Conservation (phyloP, 305 asterid species). For the Solanum aculeatissimum region DNA sequence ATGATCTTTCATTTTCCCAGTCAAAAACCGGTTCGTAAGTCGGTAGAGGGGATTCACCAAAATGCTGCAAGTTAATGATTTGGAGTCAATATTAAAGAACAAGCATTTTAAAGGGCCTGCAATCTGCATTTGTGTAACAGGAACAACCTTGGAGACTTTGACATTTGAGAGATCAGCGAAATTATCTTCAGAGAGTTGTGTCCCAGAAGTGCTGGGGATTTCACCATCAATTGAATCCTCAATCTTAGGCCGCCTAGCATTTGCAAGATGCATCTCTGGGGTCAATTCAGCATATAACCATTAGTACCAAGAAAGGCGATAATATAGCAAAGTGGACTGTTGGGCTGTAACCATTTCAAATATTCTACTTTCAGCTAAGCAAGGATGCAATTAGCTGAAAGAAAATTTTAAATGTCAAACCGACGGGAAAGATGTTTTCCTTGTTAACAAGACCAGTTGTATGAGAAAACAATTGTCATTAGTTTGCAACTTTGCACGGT, state of each 20-base stretch:
- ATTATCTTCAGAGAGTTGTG: constrained; percentile 42
- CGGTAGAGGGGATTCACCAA: constrained; percentile 91
- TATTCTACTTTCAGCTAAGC: not conserved
- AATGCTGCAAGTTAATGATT: constrained; percentile 62
- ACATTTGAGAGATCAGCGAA: constrained; percentile 34
- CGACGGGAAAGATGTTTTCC: not conserved
- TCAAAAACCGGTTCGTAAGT: constrained; percentile 98
- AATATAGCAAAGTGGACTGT: not conserved
- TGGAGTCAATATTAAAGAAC: not conserved
- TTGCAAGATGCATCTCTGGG: constrained; percentile 78
- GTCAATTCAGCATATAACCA: constrained; percentile 12
- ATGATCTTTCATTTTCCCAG: constrained; percentile 92
- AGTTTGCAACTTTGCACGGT: not conserved
- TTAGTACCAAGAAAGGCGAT: not conserved
- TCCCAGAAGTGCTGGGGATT: constrained; percentile 71
- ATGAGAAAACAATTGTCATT: not conserved
- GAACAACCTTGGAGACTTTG: constrained; percentile 40
- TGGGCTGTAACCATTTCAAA: not conserved
- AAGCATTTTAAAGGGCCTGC: not conserved
- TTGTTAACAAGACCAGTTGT: not conserved
- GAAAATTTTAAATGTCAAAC: not conserved
- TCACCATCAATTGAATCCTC: constrained; percentile 69
- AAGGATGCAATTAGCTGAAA: not conserved
- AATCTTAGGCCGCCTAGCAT: constrained; percentile 57
- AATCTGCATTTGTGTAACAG: not conserved